Conservation (phyloP, 371 early-diverging fungal species). For the Rhizopus sp. region DNA sequence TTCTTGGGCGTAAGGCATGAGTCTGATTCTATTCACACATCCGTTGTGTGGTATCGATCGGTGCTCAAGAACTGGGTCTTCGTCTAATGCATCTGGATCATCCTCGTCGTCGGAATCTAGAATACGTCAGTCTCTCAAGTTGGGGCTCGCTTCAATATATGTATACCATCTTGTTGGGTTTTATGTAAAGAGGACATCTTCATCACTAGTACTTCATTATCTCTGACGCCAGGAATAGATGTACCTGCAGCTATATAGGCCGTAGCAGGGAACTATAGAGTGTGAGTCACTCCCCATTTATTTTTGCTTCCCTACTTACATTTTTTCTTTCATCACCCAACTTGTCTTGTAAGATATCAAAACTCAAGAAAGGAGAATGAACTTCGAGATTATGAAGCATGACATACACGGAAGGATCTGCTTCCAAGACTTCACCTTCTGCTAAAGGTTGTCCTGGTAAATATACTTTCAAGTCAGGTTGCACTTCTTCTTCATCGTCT, state of each 20-base stretch:
- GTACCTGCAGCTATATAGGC: constrained; percentile 94
- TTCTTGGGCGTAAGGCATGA: constrained; percentile 63
- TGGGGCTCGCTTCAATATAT: background rate
- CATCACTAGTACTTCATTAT: constrained; percentile 91
- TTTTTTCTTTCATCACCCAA: constrained; percentile 80
- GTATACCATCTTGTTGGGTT: constrained; percentile 84
- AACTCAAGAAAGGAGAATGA: constrained; percentile 96
- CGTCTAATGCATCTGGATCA: constrained; percentile 84
- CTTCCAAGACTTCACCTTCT: constrained; percentile 90
- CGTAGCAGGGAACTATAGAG: constrained; percentile 81
- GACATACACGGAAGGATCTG: constrained; percentile 92
- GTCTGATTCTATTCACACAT: constrained; percentile 91
- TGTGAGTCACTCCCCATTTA: background rate
- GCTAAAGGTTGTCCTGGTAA: constrained; percentile 90
- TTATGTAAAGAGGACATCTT: constrained; percentile 90
- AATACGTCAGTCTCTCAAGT: background rate
- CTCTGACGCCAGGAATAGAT: constrained; percentile 80
- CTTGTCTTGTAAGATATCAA: constrained; percentile 88
- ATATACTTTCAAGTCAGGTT: constrained; percentile 72
- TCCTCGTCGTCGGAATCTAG: constrained; percentile 74
- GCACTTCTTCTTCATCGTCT: constrained; percentile 55
- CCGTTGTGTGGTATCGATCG: constrained; percentile 83
- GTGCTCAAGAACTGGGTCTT: constrained; percentile 91
- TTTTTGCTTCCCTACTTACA: constrained; percentile 40
- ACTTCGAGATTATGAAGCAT: constrained; percentile 94